Evolutionary conservation across 371 early-diverging fungal genomes (phyloP), one percentile per base, ranked within the genome.

Genomic region (Rhizopus microsporus): DNA sequence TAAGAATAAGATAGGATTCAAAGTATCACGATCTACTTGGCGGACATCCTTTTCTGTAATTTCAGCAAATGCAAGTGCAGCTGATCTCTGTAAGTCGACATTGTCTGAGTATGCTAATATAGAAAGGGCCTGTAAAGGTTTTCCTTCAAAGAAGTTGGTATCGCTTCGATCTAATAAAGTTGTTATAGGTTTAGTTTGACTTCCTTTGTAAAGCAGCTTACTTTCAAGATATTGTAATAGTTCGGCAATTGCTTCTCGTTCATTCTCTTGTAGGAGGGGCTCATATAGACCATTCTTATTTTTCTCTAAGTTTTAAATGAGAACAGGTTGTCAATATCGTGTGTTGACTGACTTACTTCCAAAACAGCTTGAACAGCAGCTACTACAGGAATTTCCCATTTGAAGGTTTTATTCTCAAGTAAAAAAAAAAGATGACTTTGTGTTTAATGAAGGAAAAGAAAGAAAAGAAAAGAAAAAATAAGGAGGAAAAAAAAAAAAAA

Each of bases 51-150:
- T 88, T 68, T 94, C 96, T 7, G 94, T 92, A 40, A 94, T 88
- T 75, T 95, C 95, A 42, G 93, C 94, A 78, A 94, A 95, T 1
- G 93, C 93, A 49, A 93, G 75, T 17, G 96, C 94, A 1, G 94
- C 95, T 13, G 93, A 93, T 44, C 93, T 77, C 69, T 93, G 93
- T 46, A 93, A 68, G 60, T 92, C 93, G 16, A 93, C 84, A 66
- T 92, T 90, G 56, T 90, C 89, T 15, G 93, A 92, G 75, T 86
- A 92, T 7, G 92, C 90, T 29, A 95, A 72, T 4, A 90, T 91
- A 12, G 92, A 88, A 30, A 95, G 80, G 4, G 94, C 91, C 37
- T 85, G 78, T 29, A 95, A 77, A 43, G 93, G 91, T 54, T 93
- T 90, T 4, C 94, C 94, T 56, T 93, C 88, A 66, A 93, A 94